A percentile compares a stretch with the other conserved stretches of the same genome.
These are phyloP conservation scores for Monilinia laxa DNA, from an alignment of 2,329 filamentous ascomycete species.

Conservation along the genomic window DNA sequence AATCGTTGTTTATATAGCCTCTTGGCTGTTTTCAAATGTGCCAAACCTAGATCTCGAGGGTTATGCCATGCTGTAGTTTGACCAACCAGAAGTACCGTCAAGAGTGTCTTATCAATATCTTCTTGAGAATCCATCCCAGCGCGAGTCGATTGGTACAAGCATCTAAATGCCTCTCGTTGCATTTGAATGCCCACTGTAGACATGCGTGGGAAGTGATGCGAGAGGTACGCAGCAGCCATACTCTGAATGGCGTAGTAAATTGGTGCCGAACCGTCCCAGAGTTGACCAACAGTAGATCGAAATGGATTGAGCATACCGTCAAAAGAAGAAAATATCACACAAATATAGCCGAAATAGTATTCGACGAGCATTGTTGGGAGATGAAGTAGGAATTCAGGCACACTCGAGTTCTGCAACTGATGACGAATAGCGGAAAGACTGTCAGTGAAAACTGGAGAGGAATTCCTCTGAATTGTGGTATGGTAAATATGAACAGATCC, in stretches of 20 bases:
- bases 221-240: conserved; percentile 61
- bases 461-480: not conserved
- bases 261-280: conserved; percentile 58
- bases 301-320: conserved; percentile 63
- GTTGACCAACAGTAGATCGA: conserved; percentile 54
- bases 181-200: conserved; percentile 50
- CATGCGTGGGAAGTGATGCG: conserved; percentile 57
- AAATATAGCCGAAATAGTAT: conserved; percentile 64
- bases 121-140: conserved; percentile 49
- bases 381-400: conserved; percentile 35
- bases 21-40: conserved; percentile 38
- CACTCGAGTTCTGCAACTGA: conserved; percentile 34
- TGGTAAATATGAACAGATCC: not conserved
- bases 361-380: conserved; percentile 56
- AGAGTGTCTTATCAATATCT: conserved; percentile 53
- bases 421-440: conserved; percentile 36
- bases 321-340: conserved; percentile 62
- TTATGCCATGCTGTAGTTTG: conserved; percentile 62
- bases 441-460: conserved; percentile 25
- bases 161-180: conserved; percentile 43
- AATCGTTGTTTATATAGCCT: conserved; percentile 33
- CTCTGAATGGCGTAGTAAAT: conserved; percentile 62
- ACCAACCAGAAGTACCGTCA: conserved; percentile 59
- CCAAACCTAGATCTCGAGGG: conserved; percentile 51
- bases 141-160: conserved; percentile 48